These are phyloP conservation scores for Cladophialophora psammophila DNA, from an alignment of 2,329 filamentous ascomycete genomes.

Conservation along the genomic window DNA sequence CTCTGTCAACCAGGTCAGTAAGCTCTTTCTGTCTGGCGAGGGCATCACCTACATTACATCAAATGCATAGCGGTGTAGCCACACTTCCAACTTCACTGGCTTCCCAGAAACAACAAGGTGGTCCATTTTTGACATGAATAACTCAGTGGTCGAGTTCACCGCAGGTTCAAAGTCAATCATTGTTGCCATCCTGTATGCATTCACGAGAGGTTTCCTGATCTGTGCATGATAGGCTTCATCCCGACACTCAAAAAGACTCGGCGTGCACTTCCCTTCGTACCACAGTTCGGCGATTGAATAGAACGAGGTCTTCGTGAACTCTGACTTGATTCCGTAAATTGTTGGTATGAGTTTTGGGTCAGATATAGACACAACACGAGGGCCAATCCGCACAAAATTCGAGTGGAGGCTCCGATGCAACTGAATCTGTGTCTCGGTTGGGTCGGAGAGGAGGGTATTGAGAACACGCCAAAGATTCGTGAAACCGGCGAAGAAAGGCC, in stretches of 20 bases:
- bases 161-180: constrained; percentile 65
- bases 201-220: constrained; percentile 76
- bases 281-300: constrained; percentile 33
- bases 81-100: constrained; percentile 27
- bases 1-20: constrained; percentile 27
- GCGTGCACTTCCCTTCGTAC: constrained; percentile 40
- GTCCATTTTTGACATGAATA: constrained; percentile 71
- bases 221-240: constrained; percentile 76
- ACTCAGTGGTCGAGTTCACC: constrained; percentile 74
- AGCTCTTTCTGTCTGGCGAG: background rate
- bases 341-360: constrained; percentile 74
- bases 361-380: constrained; percentile 75
- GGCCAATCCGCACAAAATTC: constrained; percentile 75
- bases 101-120: constrained; percentile 51
- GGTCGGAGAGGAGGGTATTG: constrained; percentile 68
- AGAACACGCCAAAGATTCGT: constrained; percentile 78
- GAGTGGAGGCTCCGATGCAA: constrained; percentile 74
- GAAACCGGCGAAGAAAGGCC: constrained; percentile 70
- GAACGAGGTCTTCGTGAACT: constrained; percentile 71
- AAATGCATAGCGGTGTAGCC: constrained; percentile 35
- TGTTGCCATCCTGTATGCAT: constrained; percentile 62
- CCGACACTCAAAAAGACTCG: constrained; percentile 69
- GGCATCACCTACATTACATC: constrained; percentile 34
- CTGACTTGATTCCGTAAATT: constrained; percentile 84
- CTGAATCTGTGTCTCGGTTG: constrained; percentile 71